These are phyloP conservation scores for Ganoderma sp. DNA, from an alignment of 1,284 basidiomycete genomes.

Conservation along the genomic window DNA sequence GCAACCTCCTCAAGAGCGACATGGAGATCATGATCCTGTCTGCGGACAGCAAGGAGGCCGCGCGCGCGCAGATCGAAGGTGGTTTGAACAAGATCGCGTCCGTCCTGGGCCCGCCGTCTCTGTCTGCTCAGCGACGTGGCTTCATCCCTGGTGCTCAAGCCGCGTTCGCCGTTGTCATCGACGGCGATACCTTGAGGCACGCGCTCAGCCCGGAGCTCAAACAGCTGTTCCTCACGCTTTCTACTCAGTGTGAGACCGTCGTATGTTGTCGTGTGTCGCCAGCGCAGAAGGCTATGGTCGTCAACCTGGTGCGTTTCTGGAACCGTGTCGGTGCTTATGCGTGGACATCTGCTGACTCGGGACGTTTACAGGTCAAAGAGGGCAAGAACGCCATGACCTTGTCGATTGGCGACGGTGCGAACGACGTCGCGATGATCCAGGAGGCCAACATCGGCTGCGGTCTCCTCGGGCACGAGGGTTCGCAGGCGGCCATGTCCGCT, in stretches of 20 bases:
- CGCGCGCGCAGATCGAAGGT: conserved; percentile 88
- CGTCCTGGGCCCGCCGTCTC: conserved; percentile 67
- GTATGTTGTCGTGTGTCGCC: conserved; percentile 98
- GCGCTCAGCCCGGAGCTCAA: conserved; percentile 84
- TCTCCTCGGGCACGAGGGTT: conserved; percentile 92
- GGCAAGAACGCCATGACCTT: conserved; percentile 95
- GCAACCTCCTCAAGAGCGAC: conserved; percentile 88
- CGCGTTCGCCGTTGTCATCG: conserved; percentile 93
- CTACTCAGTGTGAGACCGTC: conserved; percentile 96
- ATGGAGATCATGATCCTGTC: conserved; percentile 98
- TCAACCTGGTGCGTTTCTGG: conserved; percentile 74
- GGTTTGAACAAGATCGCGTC: conserved; percentile 95
- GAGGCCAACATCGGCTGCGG: conserved; percentile 98
- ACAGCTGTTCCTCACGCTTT: conserved; percentile 86
- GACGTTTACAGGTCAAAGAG: conserved; percentile 78
- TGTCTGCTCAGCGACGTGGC: conserved; percentile 63
- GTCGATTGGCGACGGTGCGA: conserved; percentile 96
- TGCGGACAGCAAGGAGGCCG: conserved; percentile 77
- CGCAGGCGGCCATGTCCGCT: conserved; percentile 98
- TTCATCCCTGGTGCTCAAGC: conserved; percentile 71
- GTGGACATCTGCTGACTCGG: conserved; percentile 1
- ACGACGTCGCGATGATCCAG: conserved; percentile 98
- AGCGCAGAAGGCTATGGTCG: conserved; percentile 94
- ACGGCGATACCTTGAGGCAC: conserved; percentile 90
- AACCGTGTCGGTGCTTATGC: not conserved